phyloP scores from a whole-genome alignment of 352 stramenopile species.

The Globisporangium viniferum region DNA sequence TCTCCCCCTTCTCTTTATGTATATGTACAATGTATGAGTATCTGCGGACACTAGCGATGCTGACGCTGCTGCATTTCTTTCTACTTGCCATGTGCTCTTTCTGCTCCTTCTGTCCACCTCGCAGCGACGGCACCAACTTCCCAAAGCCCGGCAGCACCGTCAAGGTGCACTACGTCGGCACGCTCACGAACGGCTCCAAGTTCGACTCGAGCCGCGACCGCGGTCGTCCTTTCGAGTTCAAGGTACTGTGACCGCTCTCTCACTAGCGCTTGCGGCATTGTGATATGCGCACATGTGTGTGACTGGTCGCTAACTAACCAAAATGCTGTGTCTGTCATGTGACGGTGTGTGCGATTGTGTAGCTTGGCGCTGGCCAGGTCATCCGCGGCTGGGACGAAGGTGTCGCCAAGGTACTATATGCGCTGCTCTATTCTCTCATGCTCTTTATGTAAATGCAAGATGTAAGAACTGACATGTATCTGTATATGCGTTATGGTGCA shows the following conservation, averaged over 20 bases:
- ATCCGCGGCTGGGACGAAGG: constrained; percentile 81
- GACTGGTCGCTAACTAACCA: too few relatives aligned
- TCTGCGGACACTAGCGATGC: not conserved
- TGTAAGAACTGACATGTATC: not conserved
- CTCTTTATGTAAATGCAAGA: not conserved
- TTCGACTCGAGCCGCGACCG: constrained; percentile 83
- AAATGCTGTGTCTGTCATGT: too few relatives aligned
- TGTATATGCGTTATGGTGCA: not conserved
- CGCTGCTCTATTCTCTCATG: not conserved
- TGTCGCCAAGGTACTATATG: constrained; percentile 32
- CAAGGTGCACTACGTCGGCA: constrained; percentile 77
- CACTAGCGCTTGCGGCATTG: not conserved
- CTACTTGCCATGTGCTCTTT: not conserved
- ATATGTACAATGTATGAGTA: not conserved
- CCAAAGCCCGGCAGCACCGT: constrained; percentile 65
- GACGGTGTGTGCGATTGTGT: not conserved
- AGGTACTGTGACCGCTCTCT: constrained; percentile 17
- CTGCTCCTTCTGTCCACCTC: not conserved
- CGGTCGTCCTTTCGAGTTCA: constrained; percentile 76
- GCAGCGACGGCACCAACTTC: constrained; percentile 78
- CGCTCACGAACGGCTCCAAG: constrained; percentile 70
- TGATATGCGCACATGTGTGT: too few relatives aligned
- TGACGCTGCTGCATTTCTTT: not conserved
- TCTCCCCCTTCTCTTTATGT: not conserved
- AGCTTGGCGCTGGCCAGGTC: constrained; percentile 71